Evolutionary conservation across 768 basidiomycete genomes (phyloP), one percentile per base, ranked within the genome.

Genomic region (Boletus reticuloceps): DNA sequence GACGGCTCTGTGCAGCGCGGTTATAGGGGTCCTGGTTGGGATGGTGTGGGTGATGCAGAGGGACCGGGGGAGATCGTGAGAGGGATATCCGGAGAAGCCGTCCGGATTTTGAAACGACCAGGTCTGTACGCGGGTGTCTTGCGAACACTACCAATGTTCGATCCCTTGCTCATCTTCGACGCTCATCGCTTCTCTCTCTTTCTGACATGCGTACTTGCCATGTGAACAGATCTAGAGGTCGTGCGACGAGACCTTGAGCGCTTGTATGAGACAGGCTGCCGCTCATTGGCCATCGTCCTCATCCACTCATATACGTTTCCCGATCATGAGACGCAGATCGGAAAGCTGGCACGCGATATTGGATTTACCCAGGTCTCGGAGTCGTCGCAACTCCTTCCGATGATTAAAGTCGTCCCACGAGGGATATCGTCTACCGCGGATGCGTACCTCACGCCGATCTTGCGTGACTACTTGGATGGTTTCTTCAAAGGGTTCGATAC

Each of bases 331-430:
- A 74, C 76, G 3, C 70, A 79, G 37, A 72, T 98, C 20, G 94
- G 89, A 31, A 72, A 74, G 1, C 67, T 96, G 19, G 96, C 94
- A 5, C 79, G 83, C 20, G 79, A 81, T 45, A 67, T 96, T 6
- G 95, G 95, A n/a, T 98, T 98, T 71, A 77, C 79, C 6, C 93
- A 97, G 43, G 83, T 98, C 62, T 95, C 93, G 2, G 84, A 91
- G 62, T 95, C 94, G 0, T 87, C 91, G 3, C 83, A 86, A 57
- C 78, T 95, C n/a, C 80, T 92, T 29, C 90, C 93, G 4, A 93
- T 93, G 90, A 95, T 96, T 77, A 94, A 94, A 73, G 89, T 95
- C 80, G 91, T 97, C 11, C 90, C 94, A 2, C 88, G 95, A 0
- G 95, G 93, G 3, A 85, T 89, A 11, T 96, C 93, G 0, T 89